A percentile compares a stretch with the other conserved stretches of the same genome.
phyloP scores from a whole-genome alignment of 2,329 filamentous ascomycete genomes.

The Iodosphaeria phyllophila region DNA sequence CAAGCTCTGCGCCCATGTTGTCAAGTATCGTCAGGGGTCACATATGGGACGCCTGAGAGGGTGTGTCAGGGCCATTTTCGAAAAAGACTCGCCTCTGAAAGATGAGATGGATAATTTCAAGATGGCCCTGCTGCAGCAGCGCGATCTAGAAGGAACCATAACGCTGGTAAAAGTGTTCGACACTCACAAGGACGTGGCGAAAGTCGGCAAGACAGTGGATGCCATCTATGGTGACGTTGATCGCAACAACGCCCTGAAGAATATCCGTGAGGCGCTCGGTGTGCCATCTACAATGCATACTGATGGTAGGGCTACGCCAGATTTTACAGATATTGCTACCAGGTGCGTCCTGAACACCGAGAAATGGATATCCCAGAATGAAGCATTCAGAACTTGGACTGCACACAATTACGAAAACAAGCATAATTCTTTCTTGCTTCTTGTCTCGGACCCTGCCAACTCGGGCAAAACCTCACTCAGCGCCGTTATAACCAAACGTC shows the following conservation, averaged over 20 bases:
- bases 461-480: constrained; percentile 9
- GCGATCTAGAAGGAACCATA: constrained; percentile 9
- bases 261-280: too few species aligned
- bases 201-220: too few species aligned
- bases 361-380: too few species aligned
- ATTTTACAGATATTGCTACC: too few species aligned
- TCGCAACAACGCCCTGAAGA: too few species aligned
- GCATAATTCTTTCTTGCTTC: constrained; percentile 5
- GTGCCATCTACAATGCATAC: too few species aligned
- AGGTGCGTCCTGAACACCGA: too few species aligned
- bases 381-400: too few species aligned
- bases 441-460: constrained; percentile 7
- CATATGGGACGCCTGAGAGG: constrained; percentile 6
- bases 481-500: constrained; percentile 8
- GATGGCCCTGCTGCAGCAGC: constrained; percentile 5
- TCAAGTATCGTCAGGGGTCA: constrained; percentile 11
- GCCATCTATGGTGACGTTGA: too few species aligned
- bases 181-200: constrained; percentile 1
- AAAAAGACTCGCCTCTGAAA: constrained; percentile 8
- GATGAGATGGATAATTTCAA: constrained; percentile 8
- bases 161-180: constrained; percentile 5
- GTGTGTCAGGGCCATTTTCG: constrained; percentile 7
- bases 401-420: constrained; percentile 5
- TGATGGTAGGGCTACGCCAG: too few species aligned
- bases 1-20: constrained; percentile 10